Conservation (phyloP, 768 basidiomycete genomes). For the Tricholoma hemisulphureum region DNA sequence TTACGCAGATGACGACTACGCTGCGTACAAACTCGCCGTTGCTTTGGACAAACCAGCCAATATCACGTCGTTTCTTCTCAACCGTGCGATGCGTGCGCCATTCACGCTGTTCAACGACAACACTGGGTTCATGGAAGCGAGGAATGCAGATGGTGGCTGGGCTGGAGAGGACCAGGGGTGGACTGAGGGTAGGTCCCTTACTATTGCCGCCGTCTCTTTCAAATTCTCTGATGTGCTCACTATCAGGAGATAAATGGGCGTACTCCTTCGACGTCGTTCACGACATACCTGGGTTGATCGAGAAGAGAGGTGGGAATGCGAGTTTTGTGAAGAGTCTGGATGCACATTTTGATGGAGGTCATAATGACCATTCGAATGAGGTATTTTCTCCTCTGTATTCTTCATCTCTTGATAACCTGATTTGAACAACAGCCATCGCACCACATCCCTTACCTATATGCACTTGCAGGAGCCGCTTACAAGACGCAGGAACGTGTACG, state of each 20-base stretch:
- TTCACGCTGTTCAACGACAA: constrained; percentile 65
- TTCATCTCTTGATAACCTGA: neutral
- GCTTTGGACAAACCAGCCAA: constrained; percentile 50
- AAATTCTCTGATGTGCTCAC: neutral
- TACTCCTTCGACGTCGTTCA: constrained; percentile 81
- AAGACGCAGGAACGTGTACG: constrained; percentile 72
- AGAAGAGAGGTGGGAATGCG: constrained; percentile 60
- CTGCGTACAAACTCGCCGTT: constrained; percentile 60
- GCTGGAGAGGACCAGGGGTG: constrained; percentile 72
- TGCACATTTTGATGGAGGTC: constrained; percentile 55
- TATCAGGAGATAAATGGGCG: constrained; percentile 51
- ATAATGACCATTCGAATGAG: constrained; percentile 84
- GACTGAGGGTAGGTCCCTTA: constrained; percentile 68
- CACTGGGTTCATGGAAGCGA: constrained; percentile 83
- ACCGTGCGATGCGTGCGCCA: constrained; percentile 55
- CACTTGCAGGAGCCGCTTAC: constrained; percentile 66
- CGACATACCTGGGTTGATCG: constrained; percentile 60
- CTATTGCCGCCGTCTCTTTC: neutral
- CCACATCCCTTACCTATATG: constrained; percentile 82
- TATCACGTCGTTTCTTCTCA: constrained; percentile 45
- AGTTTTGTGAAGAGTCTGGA: constrained; percentile 69
- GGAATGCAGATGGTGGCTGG: constrained; percentile 66
- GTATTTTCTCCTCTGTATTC: constrained; percentile 29
- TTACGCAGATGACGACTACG: constrained; percentile 86
- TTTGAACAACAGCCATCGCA: constrained; percentile 61